Evolutionary conservation across 139 green algal genomes (phyloP).

Genomic region (Chlorella sp.): DNA sequence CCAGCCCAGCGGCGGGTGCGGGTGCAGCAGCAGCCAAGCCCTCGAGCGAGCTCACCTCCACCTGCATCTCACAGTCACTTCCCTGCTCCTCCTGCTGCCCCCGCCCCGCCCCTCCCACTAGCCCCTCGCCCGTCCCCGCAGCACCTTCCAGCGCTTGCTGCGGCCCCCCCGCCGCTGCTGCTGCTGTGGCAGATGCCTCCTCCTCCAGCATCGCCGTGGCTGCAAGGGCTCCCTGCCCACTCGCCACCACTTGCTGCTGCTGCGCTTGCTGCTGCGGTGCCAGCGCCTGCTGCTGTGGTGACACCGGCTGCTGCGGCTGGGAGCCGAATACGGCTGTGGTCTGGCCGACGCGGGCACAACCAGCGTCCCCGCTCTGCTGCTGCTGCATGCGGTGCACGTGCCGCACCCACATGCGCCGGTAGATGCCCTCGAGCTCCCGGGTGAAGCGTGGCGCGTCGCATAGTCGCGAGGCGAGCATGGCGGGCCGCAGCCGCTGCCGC

Average conservation of each 20-base stretch:
- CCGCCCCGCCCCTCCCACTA: background rate
- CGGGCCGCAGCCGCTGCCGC: slow-evolving; percentile 53
- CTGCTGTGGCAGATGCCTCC: background rate
- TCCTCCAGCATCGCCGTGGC: background rate
- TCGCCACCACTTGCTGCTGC: too few relatives aligned
- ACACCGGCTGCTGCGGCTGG: background rate
- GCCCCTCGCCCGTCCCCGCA: background rate
- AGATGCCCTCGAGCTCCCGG: slow-evolving; percentile 65
- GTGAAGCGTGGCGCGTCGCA: slow-evolving; percentile 77
- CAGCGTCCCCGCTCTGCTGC: background rate
- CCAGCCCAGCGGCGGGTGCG: too few relatives aligned
- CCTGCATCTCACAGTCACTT: too few relatives aligned
- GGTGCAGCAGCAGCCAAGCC: too few relatives aligned
- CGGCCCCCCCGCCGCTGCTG: background rate
- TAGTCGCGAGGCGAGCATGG: slow-evolving; percentile 74
- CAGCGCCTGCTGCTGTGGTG: background rate
- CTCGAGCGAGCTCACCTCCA: too few relatives aligned
- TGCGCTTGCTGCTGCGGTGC: background rate
- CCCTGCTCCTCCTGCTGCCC: background rate
- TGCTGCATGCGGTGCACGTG: slow-evolving; percentile 19
- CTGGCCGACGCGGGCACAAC: background rate
- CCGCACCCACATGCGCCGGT: slow-evolving; percentile 60
- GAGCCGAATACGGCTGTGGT: too few relatives aligned
- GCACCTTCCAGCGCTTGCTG: background rate
- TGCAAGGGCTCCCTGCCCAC: background rate